Evolutionary conservation across 768 basidiomycete species (phyloP), one percentile per base, ranked within the genome.

Genomic region (Hygrophoropsis aurantiaca): DNA sequence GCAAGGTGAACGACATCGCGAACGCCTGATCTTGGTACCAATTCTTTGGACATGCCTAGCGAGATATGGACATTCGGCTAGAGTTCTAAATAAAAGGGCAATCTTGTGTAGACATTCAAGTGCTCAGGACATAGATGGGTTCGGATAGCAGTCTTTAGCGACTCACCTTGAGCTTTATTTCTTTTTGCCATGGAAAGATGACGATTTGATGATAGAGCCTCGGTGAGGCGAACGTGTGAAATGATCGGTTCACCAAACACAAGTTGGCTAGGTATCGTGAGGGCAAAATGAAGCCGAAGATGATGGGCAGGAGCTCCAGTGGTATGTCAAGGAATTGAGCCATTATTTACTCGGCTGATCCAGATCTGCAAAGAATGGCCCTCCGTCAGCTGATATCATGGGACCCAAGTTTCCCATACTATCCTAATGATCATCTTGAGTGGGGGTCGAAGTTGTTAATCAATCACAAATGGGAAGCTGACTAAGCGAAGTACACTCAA

Each of bases 141-240:
- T 11, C 38, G 34, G 32, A 15, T 7, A 6, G 13, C 27, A 13
- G 27, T 30, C 13, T n/a, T n/a, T n/a, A n/a, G n/a, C n/a, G 16
- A 50, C 60, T 11, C 53, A 82, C 87, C 73, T 76, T 85, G 8
- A 55, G 58, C 58, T 86, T 90, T 11, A 74, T 75, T 25, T 82
- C 75, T 53, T 70, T 82, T 46, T 88, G 79, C 88, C 87, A 89
- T 13, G 86, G 74, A 62, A 81, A 84, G 37, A 90, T 80, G 36
- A 69, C 74, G 15, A 82, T 72, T 11, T 73, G 69, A 20, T 74
- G 68, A 54, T 91, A 92, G 19, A 91, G 69, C 23, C 62, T 51
- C 9, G 74, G 69, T 2, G 68, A 61, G 0, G 81, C 74, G 52
- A 81, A 82, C 1, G 50, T 36, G 50, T 79, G 65, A 55, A 90